Evolutionary conservation across 2,329 filamentous ascomycete species (phyloP).

Genomic region (Colletotrichum orchidophilum): DNA sequence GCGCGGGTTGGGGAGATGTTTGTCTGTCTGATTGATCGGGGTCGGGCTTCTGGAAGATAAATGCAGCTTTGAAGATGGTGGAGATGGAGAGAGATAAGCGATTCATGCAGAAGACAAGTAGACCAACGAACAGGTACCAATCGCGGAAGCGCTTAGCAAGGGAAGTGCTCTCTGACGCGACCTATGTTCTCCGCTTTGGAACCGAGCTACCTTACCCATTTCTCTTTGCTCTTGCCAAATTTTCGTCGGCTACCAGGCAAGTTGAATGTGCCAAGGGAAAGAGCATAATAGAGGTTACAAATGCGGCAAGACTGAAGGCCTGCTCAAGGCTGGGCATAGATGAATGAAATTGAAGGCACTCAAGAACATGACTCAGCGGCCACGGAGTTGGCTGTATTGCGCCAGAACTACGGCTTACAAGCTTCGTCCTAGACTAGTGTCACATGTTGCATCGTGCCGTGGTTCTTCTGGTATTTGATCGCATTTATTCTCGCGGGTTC

Average conservation of each 20-base stretch:
- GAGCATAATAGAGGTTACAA: background rate
- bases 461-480: background rate
- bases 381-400: background rate
- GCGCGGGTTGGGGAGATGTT: background rate
- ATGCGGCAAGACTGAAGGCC: background rate
- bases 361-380: background rate
- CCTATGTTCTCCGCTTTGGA: background rate
- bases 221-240: background rate
- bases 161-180: background rate
- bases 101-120: background rate
- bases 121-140: background rate
- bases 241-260: background rate
- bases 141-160: background rate
- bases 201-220: background rate
- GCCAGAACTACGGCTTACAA: background rate
- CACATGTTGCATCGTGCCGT: background rate
- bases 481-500: background rate
- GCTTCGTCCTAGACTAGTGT: background rate
- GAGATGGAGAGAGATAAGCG: background rate
- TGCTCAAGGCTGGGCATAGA: background rate
- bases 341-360: background rate
- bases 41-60: background rate
- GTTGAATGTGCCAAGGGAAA: background rate
- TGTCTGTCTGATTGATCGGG: background rate
- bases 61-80: background rate